A percentile compares a stretch with the other conserved stretches of the same genome.
Conservation (phyloP, 129 eudicot genomes). For the Flaveria sonorensis region DNA sequence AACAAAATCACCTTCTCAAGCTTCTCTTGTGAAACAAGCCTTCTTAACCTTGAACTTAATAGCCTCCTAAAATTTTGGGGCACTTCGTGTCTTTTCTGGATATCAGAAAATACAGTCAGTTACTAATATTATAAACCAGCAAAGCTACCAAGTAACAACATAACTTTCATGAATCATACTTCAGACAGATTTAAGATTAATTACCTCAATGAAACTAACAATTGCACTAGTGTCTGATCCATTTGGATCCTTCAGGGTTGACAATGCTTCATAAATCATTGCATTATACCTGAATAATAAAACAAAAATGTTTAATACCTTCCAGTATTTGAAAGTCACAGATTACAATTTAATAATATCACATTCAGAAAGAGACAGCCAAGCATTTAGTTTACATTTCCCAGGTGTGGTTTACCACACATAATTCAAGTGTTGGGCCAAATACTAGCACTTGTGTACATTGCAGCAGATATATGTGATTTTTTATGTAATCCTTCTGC, state of each 20-base stretch:
- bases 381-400: slow-evolving; percentile 4
- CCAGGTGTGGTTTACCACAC: not conserved
- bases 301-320: slow-evolving; percentile 2
- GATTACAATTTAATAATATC: not conserved
- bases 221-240: slow-evolving; percentile 67
- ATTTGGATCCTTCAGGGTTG: slow-evolving; percentile 62
- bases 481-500: not conserved
- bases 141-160: not conserved
- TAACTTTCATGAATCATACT: not conserved
- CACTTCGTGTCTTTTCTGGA: slow-evolving; percentile 76
- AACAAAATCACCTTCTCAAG: slow-evolving; percentile 75
- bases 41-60: slow-evolving; percentile 63
- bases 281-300: slow-evolving; percentile 59
- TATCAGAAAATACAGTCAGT: slow-evolving; percentile 22
- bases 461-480: not conserved
- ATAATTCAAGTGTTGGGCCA: slow-evolving; percentile 3
- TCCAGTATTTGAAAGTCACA: not conserved
- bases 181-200: not conserved
- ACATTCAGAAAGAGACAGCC: not conserved
- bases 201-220: slow-evolving; percentile 70
- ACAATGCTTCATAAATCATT: slow-evolving; percentile 76
- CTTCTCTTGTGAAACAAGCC: slow-evolving; percentile 69
- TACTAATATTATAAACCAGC: not conserved
- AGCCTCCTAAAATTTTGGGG: slow-evolving; percentile 64
- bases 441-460: slow-evolving; percentile 8